Base-by-base conservation (phyloP, 805 yeast genomes). In the Candida manassasensis region DNA sequence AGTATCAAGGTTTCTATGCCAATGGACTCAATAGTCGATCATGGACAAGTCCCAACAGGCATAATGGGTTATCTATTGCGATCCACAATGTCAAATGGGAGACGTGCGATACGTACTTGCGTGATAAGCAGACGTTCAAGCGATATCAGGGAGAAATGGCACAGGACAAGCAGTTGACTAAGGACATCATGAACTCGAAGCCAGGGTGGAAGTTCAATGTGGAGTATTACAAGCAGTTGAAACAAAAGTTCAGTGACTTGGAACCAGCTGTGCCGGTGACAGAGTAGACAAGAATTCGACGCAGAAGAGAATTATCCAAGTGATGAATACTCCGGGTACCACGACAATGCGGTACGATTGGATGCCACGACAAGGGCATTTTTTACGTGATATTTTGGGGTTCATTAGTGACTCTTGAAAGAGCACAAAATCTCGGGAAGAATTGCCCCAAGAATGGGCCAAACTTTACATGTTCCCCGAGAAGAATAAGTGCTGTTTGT, bases 41-140 rank as follows among this genome's bases (percentile, higher is more conserved):
- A 3, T 90, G 97, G 97, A 52, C 55, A 2, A 50, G 47, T 18
- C 50, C 37, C 11, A 41, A 67, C 8, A 59, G 59, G 5, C 98
- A 90, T 53, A 86, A 84, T 51, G 98, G 98, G 1, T 71, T 79
- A 29, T 82, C 95, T 26, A 67, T 71, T 37, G 79, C 81, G 4
- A 63, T 93, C 2, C 75, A 73, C 43, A 64, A 61, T 33, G 78
- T 79, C 29, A 63, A 66, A 45, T 75, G 77, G 77, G 73, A 57
- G 28, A 34, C 44, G 1, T 41, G 47, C n/a, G 59, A 57, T 4
- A 45, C 52, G 18, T 58, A 57, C 36, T 45, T 53, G 19, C 42
- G 47, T 17, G 68, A 61, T 32, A 47, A 53, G 25, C 42, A 47
- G 14, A 37, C 63, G 11, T 52, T 49, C 43, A 65, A 63, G 36